These are phyloP conservation scores for Croton setiger DNA, from an alignment of 441 rosid genomes.

Conservation along the genomic window DNA sequence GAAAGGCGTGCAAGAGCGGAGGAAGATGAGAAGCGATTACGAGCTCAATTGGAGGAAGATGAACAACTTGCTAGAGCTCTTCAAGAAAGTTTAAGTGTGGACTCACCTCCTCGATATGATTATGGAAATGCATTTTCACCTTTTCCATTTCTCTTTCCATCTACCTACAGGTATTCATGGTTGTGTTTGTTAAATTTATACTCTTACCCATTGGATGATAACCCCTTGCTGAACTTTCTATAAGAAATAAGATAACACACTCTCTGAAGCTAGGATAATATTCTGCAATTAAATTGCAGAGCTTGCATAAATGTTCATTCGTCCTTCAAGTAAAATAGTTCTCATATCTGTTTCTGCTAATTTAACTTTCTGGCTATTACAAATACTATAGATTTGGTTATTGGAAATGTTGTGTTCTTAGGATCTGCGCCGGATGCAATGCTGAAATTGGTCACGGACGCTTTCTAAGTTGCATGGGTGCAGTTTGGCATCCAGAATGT, in stretches of 20 bases:
- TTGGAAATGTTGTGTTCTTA: slow-evolving; percentile 27
- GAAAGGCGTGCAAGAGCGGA: slow-evolving; percentile 27
- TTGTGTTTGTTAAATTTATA: slow-evolving; percentile 8
- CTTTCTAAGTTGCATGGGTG: slow-evolving; percentile 78
- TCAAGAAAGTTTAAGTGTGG: slow-evolving; percentile 57
- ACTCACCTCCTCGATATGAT: slow-evolving; percentile 46
- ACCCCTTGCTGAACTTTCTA: background rate
- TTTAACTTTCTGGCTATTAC: background rate
- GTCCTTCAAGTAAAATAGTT: background rate
- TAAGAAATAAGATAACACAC: background rate
- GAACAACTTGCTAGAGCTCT: slow-evolving; percentile 74
- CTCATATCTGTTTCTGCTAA: background rate
- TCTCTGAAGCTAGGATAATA: background rate
- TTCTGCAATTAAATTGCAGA: slow-evolving; percentile 5
- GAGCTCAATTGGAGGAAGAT: slow-evolving; percentile 70
- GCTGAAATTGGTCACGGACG: slow-evolving; percentile 81
- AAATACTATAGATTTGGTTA: slow-evolving; percentile 13
- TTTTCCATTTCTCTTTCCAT: slow-evolving; percentile 47
- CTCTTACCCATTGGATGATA: background rate
- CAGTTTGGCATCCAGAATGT: slow-evolving; percentile 97
- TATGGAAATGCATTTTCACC: slow-evolving; percentile 44
- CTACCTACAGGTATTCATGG: slow-evolving; percentile 53
- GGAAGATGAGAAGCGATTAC: slow-evolving; percentile 34
- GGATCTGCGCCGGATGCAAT: slow-evolving; percentile 85
- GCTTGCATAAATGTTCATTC: background rate